Base-by-base conservation (phyloP, 257 asterid genomes). In the Petunia secreta region DNA sequence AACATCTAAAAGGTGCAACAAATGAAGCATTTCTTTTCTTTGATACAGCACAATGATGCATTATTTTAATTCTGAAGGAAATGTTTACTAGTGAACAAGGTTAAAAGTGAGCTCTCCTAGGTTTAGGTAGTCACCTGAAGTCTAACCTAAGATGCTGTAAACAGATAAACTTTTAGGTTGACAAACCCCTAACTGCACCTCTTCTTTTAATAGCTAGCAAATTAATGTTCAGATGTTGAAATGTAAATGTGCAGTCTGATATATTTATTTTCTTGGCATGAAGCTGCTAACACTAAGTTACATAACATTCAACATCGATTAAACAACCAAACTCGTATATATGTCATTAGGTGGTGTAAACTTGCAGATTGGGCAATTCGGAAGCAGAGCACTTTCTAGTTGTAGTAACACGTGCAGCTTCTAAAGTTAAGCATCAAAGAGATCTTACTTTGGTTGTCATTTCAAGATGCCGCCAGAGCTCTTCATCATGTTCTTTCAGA, bases 401-500 rank as follows among this genome's bases (percentile, higher is more conserved):
- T 1, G 41, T 50, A 38, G 77, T 50, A 48, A 50, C 77, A 6
- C 13, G 36, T 48, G 44, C 62, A 34, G 77, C 60, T 71, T 37
- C 62, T 73, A 73, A 34, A 50, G 25, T 50, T 52, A 52, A 14
- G 62, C 77, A 79, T 54, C 15, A 54, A 15, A n/a, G n/a, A 63
- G 75, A 75, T 78, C 84, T 85, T 87, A 93, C 99, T 87, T 95
- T 93, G 75, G 97, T 87, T 53, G 99, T 91, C 79, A 93, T 86
- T 86, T 95, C 99, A 81, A 95, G 99, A 87, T 95, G 99, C 57
- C 99, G 97, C 99, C 99, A 95, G 77, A 95, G 93, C 82, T 95
- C 99, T 85, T 95, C 99, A 81, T 95, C 98, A 82, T 92, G 99
- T 84, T 92, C 97, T 90, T 92, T 95, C 75, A 95, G 91, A 89